phyloP scores from a whole-genome alignment of 768 basidiomycete species.

The Termitomyces sp. region DNA sequence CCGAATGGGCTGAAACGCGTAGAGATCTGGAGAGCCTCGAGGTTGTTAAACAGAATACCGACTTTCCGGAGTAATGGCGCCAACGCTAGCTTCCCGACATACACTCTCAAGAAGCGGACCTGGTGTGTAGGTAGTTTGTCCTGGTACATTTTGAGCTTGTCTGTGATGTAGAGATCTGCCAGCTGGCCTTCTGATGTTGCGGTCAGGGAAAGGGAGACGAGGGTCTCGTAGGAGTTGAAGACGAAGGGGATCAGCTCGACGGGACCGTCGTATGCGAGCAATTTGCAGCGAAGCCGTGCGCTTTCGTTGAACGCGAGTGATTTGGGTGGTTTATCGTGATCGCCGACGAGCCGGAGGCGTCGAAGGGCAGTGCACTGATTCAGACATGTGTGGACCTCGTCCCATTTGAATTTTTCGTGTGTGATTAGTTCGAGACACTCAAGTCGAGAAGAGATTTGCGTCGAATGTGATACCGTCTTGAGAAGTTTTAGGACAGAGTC shows the following conservation, averaged over 20 bases:
- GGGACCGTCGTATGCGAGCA: neutral
- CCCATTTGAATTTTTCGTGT: neutral
- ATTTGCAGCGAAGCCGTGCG: neutral
- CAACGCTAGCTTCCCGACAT: too few relatives aligned
- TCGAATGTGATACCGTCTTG: neutral
- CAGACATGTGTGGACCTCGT: neutral
- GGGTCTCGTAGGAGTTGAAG: neutral
- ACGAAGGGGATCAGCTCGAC: neutral
- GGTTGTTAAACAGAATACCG: neutral
- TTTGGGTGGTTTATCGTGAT: neutral
- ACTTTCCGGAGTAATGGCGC: neutral
- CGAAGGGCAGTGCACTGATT: neutral
- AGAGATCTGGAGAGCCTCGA: neutral
- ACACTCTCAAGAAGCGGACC: neutral
- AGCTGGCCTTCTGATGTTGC: neutral
- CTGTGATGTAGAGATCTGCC: neutral
- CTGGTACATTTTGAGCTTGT: neutral
- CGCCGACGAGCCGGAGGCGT: neutral
- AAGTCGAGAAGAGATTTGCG: neutral
- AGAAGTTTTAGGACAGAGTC: neutral
- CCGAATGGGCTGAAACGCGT: neutral
- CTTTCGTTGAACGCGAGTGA: neutral
- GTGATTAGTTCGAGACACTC: neutral
- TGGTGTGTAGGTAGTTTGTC: neutral
- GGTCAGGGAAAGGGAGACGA: neutral